Base-by-base conservation (phyloP, 148 eudicot species). In the Tetragonia tetragonoides region DNA sequence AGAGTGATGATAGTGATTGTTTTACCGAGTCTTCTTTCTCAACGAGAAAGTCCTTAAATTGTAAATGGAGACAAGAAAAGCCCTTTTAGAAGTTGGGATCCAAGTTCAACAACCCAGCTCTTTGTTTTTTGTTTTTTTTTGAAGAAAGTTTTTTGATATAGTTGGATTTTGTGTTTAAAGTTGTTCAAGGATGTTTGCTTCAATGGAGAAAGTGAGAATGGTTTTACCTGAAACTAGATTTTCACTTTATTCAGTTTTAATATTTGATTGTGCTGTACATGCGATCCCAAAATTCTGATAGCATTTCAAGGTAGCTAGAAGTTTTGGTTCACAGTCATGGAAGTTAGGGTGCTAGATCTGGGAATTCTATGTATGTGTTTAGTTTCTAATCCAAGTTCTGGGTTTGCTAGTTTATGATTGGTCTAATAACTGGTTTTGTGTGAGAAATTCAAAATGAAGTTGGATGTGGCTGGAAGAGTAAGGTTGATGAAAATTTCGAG, bases 131-230 rank as follows among this genome's bases (percentile, higher is more conserved):
- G 8, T 44, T 44, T 44, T 46, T 2, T 10, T 46, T 18, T 73
- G 16, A 21, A 24, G 41, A 49, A 75, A 70, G 39, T 34, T 75
- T 67, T 49, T 37, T 51, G 49, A 5, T 17, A 21, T 12, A 49
- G 49, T 4, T 34, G 75, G 57, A 49, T 46, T 80, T 68, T 69
- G 69, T 74, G 49, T 66, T 23, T 66, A 46, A 60, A 61, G 21
- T 53, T 70, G 14, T 21, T 56, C 54, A 69, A 77, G 67, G 51
- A 81, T 81, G 84, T 40, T 63, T 66, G 56, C 77, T 73, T 60
- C 84, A 64, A 66, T 67, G 41, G 77, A 81, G 17, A 77, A 67
- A 66, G 84, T 77, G 72, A 72, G 80, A 42, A 73, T 73, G 49
- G 3, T 21, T 47, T 42, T 40, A 5, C 51, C 41, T 68, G 57